Percentiles rank a stretch among this genome's conserved stretches.
These are phyloP conservation scores for Lactuca saligna DNA, from an alignment of 129 eudicot species.

Conservation along the genomic window DNA sequence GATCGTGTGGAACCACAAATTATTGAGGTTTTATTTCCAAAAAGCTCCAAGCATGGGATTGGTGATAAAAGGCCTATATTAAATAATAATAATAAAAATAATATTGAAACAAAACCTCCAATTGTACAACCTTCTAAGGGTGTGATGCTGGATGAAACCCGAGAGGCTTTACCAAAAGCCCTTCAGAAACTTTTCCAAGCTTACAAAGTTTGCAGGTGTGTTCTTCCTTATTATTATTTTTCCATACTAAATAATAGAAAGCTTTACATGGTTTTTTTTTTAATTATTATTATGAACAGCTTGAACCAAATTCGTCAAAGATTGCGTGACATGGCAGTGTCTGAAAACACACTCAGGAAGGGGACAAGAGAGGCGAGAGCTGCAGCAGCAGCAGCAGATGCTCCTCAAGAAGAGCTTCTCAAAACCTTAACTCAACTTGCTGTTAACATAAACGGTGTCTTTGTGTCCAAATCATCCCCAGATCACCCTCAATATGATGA, in stretches of 20 bases:
- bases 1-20: slow-evolving; percentile 36
- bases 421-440: slow-evolving; percentile 59
- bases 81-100: slow-evolving; percentile 12
- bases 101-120: slow-evolving; percentile 31
- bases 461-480: slow-evolving; percentile 62
- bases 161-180: slow-evolving; percentile 58
- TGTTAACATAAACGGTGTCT: slow-evolving; percentile 63
- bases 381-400: slow-evolving; percentile 64
- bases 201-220: slow-evolving; percentile 82
- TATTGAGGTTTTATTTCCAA: background rate
- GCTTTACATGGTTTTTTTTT: background rate
- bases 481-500: slow-evolving; percentile 60
- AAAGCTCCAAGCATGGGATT: slow-evolving; percentile 28
- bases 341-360: slow-evolving; percentile 37
- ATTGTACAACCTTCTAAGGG: slow-evolving; percentile 37
- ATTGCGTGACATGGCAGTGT: slow-evolving; percentile 63
- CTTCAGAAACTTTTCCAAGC: slow-evolving; percentile 58
- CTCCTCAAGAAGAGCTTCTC: slow-evolving; percentile 60
- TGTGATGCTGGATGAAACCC: slow-evolving; percentile 55
- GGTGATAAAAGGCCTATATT: slow-evolving; percentile 33
- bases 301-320: slow-evolving; percentile 58
- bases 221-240: background rate
- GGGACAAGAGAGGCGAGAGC: slow-evolving; percentile 46
- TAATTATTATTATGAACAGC: slow-evolving; percentile 39
- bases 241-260: too few relatives aligned